Evolutionary conservation across 1,139 yeast genomes (phyloP).

Genomic region (Candida frijolesensis): DNA sequence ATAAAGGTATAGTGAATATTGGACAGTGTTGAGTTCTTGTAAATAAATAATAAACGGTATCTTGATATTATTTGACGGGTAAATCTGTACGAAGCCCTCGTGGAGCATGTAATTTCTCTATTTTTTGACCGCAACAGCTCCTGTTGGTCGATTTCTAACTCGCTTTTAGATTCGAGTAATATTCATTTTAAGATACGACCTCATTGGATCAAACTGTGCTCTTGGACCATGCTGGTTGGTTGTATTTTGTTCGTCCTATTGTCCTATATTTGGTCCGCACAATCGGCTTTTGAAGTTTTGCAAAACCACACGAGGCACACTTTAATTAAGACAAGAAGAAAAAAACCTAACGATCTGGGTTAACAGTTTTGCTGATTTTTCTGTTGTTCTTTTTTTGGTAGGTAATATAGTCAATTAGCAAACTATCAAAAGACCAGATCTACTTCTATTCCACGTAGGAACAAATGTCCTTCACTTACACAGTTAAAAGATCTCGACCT

Average conservation of each 20-base stretch:
- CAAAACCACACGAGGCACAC: neutral
- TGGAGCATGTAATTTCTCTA: no score
- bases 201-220: no score
- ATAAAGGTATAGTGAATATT: slow-evolving; percentile 26
- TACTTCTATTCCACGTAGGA: neutral
- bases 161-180: no score
- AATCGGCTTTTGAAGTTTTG: neutral
- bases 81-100: neutral
- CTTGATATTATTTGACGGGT: neutral
- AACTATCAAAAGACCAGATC: neutral
- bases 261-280: neutral
- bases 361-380: neutral
- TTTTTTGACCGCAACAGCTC: no score
- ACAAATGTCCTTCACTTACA: slow-evolving; percentile 10
- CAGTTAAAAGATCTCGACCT: slow-evolving; percentile 14
- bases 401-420: neutral
- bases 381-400: neutral
- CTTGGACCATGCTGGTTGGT: no score
- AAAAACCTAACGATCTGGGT: neutral
- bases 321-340: neutral
- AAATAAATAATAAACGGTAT: neutral
- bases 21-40: slow-evolving; percentile 1
- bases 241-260: neutral
- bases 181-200: no score
- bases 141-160: no score